These are phyloP conservation scores for Pythium volutum DNA, from an alignment of 352 stramenopile species.

Conservation along the genomic window DNA sequence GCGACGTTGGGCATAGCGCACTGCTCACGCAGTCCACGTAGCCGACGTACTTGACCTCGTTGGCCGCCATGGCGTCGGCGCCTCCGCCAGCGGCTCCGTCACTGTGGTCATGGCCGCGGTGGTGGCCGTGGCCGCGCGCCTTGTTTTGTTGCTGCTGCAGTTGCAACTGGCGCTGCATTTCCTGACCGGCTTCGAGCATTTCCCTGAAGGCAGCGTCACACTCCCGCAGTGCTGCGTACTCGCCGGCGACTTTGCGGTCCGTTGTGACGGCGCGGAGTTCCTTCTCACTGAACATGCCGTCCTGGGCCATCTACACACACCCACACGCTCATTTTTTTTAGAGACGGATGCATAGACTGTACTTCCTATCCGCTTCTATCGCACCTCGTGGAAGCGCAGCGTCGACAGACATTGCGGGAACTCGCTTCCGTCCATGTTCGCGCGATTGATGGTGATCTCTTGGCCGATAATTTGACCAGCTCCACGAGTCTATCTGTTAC, in stretches of 20 bases:
- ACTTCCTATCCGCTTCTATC: neutral
- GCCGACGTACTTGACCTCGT: constrained; percentile 52
- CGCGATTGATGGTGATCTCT: constrained; percentile 1
- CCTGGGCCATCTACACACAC: constrained; percentile 27
- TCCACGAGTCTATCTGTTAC: constrained; percentile 1
- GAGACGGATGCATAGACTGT: too few relatives aligned
- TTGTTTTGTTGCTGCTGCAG: constrained; percentile 13
- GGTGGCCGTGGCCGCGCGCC: neutral
- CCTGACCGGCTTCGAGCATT: constrained; percentile 33
- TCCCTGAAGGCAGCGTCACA: constrained; percentile 56
- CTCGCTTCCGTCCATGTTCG: constrained; percentile 24
- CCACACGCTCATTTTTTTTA: neutral
- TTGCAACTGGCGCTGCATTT: constrained; percentile 14
- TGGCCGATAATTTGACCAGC: neutral
- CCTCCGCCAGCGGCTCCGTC: neutral
- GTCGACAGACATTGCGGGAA: constrained; percentile 60
- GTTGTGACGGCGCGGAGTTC: constrained; percentile 43
- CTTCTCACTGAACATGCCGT: constrained; percentile 28
- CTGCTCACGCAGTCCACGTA: constrained; percentile 60
- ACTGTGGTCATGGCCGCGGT: neutral
- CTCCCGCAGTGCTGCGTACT: constrained; percentile 48
- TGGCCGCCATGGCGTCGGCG: constrained; percentile 26
- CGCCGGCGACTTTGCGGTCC: constrained; percentile 29
- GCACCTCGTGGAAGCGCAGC: constrained; percentile 67
- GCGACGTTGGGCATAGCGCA: constrained; percentile 45